Evolutionary conservation across 225 moss, liverwort and hornwort genomes (phyloP), one percentile per base, ranked within the genome.

Genomic region (Marchantia polymorpha): DNA sequence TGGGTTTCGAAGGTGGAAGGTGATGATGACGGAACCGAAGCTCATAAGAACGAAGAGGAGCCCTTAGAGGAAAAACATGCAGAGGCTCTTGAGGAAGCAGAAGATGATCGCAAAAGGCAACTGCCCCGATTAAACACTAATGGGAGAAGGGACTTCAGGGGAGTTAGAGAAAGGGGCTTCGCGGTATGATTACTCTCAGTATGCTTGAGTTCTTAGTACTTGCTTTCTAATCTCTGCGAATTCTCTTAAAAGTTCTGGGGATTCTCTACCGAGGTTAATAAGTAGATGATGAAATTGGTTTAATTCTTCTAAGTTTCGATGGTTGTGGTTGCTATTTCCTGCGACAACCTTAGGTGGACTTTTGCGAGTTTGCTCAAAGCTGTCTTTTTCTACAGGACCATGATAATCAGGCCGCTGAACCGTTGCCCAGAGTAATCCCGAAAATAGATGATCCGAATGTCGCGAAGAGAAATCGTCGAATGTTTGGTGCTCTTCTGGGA

Each of bases 401-500:
- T 85, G 99, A 99, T 80, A 88, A 77, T 65, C 92, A 92, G 75
- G 83, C 86, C 69, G 85, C 87, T 79, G 95, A 95, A 80, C 93
- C 95, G 63, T 73, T 90, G 72, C 99, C 99, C 52, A 91, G 99
- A 85, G 90, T 99, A 77, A 87, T 99, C 76, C 91, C 93, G 16
- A 91, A 93, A 76, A 88, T 87, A 54, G 90, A 90, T 83, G 99
- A 99, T 84, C 99, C 99, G 20, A 99, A 90, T 80, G 90, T 99
- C 74, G 93, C 95, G 46, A 99, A 92, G 79, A 87, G 99, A 71
- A 99, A 99, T 74, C 95, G 92, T 50, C 87, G 99, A 68, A 99
- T 99, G 95, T 99, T 99, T 85, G 95, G 94, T 59, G 89, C 99
- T 58, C 86, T 99, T n/a, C 82, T 99, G 82, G 99, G 99, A 82